A percentile compares a stretch with the other conserved stretches of the same genome.
phyloP scores from a whole-genome alignment of 257 asterid species.

The Plantago ovata region DNA sequence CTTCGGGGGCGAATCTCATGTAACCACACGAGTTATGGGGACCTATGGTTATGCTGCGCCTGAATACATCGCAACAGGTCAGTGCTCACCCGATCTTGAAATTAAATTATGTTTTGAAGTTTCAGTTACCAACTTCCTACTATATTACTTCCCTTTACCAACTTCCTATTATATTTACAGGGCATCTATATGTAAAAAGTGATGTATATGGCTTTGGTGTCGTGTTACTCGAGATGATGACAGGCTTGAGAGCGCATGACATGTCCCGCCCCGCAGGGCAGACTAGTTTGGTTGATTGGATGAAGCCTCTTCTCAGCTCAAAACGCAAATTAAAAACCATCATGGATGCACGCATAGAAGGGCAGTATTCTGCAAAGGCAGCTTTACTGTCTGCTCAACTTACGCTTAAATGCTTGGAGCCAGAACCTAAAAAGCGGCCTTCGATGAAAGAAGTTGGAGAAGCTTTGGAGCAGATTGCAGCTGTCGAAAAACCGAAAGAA shows the following conservation, averaged over 20 bases:
- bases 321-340: conserved; percentile 27
- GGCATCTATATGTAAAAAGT: conserved; percentile 25
- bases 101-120: too few species aligned
- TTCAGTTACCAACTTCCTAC: too few species aligned
- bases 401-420: conserved; percentile 38
- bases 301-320: conserved; percentile 30
- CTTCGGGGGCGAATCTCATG: conserved; percentile 71
- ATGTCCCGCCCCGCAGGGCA: conserved; percentile 25
- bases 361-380: conserved; percentile 40
- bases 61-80: conserved; percentile 73
- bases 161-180: too few species aligned
- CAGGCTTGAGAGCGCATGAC: conserved; percentile 44
- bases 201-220: conserved; percentile 62
- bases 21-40: conserved; percentile 75
- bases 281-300: conserved; percentile 39
- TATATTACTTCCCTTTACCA: too few species aligned
- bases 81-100: not conserved
- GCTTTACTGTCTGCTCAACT: conserved; percentile 36
- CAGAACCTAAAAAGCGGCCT: conserved; percentile 37
- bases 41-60: conserved; percentile 76
- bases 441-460: conserved; percentile 43
- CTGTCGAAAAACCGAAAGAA: conserved; percentile 26
- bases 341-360: conserved; percentile 39
- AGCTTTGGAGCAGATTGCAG: conserved; percentile 37
- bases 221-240: conserved; percentile 53